Evolutionary conservation across 139 green algal genomes (phyloP), one percentile per base, ranked within the genome.

Genomic region (Coelastrella sp.): DNA sequence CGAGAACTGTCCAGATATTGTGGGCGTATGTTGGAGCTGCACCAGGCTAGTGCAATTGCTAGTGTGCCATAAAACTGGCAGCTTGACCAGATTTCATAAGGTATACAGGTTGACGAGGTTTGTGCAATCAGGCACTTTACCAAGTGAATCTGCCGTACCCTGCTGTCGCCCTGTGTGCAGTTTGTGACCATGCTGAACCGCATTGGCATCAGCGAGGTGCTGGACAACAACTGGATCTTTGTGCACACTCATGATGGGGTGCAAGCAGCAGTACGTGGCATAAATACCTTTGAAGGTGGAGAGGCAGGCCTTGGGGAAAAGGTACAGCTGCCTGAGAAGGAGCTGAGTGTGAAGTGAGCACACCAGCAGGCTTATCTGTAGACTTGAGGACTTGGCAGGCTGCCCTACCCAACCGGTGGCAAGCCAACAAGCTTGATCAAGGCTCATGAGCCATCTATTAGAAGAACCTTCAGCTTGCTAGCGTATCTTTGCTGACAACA

Each of bases 171-270:
- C 35, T 49, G 35, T 49, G 35, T n/a, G 25, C 84, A 82, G 84
- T 68, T 89, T 56, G 63, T 89, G 14, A 59, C 56, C 22, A 82
- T 89, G 72, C 72, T 89, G 56, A 72, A 65, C 49, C 85, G 85
- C 9, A 82, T 83, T 8, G 56, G 83, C 72, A 60, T 89, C 15
- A 8, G 63, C 49, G 85, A 89, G 6, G 72, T 57, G 56, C 49
- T 89, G 49, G 49, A 70, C 15, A 56, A 60, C 72, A 82, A 83
- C 11, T 89, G 85, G 85, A 75, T 89, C 19, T 89, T 83, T 73
- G 85, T 89, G 12, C 85, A 89, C 72, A 82, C 72, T 7, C 72
- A 89, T 14, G 85, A 89, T 27, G 85, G 68, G 4, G 68, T 89
- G 19, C 56, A 35, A 11, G 85, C 85, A 20, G 85, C 85, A 5